These are phyloP conservation scores for Pichia sp. DNA, from an alignment of 1,139 yeast species.

Conservation along the genomic window DNA sequence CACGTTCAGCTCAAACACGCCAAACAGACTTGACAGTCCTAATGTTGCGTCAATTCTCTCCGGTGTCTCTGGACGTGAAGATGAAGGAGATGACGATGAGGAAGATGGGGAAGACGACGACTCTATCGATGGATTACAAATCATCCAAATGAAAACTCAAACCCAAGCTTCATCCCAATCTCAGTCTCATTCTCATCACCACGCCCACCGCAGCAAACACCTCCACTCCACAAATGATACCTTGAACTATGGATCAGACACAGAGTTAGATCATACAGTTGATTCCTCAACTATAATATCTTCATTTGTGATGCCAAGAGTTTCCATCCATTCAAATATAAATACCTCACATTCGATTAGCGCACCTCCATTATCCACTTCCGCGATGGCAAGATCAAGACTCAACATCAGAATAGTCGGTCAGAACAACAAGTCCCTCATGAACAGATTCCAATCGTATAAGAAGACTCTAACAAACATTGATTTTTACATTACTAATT, in stretches of 20 bases:
- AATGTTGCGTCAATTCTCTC: constrained; percentile 31
- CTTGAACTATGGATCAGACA: constrained; percentile 12
- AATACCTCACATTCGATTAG: background rate
- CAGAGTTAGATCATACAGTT: constrained; percentile 23
- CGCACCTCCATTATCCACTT: background rate
- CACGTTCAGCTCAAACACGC: constrained; percentile 1
- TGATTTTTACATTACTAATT: constrained; percentile 22
- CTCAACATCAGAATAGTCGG: constrained; percentile 31
- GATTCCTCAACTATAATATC: constrained; percentile 30
- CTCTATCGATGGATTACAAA: constrained; percentile 1
- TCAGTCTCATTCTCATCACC: background rate
- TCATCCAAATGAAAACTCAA: background rate
- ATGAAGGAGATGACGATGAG: background rate
- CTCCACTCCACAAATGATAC: too few relatives aligned
- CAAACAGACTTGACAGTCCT: constrained; percentile 21
- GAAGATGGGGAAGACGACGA: constrained; percentile 10
- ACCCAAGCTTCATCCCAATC: too few relatives aligned
- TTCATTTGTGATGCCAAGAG: constrained; percentile 36
- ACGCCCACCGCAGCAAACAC: background rate
- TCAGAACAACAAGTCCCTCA: constrained; percentile 18
- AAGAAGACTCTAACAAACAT: constrained; percentile 28
- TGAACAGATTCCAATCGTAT: constrained; percentile 26
- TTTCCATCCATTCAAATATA: constrained; percentile 16
- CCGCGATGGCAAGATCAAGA: background rate
- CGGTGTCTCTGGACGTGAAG: constrained; percentile 30